phyloP scores from a whole-genome alignment of 306 rosid species.

The Vigna mungo region DNA sequence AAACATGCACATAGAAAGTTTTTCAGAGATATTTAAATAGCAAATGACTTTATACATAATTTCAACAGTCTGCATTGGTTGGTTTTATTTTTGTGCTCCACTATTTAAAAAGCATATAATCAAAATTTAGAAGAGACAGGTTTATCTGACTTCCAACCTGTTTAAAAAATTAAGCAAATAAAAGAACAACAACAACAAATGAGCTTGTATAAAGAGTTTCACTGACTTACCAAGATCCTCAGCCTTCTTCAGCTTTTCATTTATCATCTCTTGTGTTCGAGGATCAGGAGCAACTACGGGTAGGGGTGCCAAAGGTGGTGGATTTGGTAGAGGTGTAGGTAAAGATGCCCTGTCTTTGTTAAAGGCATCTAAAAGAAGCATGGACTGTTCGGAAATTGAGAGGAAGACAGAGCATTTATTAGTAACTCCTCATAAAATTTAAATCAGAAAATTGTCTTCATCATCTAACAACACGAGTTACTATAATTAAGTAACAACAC shows the following conservation, averaged over 20 bases:
- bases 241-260: conserved; percentile 97
- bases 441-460: conserved; percentile 1
- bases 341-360: conserved; percentile 96
- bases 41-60: neutral
- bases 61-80: neutral
- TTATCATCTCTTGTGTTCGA: conserved; percentile 95
- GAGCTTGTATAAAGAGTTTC: neutral
- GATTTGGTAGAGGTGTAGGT: conserved; percentile 93
- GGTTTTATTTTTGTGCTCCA: neutral
- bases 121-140: neutral
- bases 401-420: conserved; percentile 15
- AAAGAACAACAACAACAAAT: neutral
- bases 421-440: conserved; percentile 25
- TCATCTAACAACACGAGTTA: conserved; percentile 24
- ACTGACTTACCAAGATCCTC: conserved; percentile 90
- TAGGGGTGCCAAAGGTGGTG: conserved; percentile 87
- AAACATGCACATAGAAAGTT: neutral
- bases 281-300: conserved; percentile 89
- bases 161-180: conserved; percentile 25
- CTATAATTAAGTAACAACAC: conserved; percentile 23
- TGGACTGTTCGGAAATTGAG: conserved; percentile 63
- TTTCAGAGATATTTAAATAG: conserved; percentile 6
- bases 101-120: neutral
- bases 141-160: neutral
- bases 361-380: conserved; percentile 93